Evolutionary conservation across 345 rosid species (phyloP), one percentile per base, ranked within the genome.

Genomic region (Lenwebbia sp.): DNA sequence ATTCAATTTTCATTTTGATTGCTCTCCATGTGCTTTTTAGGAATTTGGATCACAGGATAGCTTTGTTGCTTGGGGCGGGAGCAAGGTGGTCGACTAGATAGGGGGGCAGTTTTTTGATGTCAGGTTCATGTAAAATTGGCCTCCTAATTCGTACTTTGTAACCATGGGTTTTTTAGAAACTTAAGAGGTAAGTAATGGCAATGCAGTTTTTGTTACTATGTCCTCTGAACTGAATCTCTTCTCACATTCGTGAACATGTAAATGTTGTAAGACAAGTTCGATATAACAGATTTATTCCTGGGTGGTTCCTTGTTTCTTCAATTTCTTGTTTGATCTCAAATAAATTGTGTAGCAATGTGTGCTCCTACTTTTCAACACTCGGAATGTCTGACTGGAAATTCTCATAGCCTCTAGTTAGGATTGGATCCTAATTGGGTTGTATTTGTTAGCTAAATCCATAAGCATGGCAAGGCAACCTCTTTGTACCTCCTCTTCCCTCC

Each of bases 41-140:
- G 99, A 96, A 47, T 97, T 97, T 89, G 96, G 93, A 88, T 97
- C 99, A 13, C 98, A 97, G 89, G 99, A 97, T 12, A 97, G 99
- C 94, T 95, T 89, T 88, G 74, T 89, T 40, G 91, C 98, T 52
- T 97, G 96, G 95, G 98, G 99, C 17, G 93, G 92, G 57, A 89
- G 93, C 86, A 91, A 92, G 91, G 87, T 86, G n/a, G 65, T 26
- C 14, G 94, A 91, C 87, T 90, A 88, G 84, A 62, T 50, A 17
- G 10, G 78, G 78, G 23, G 78, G 44, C 23, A 65, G 44, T 65
- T 33, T 65, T 65, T 70, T 52, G 33, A 4, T 65, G 82, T 28
- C 25, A 50, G 57, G 57, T 82, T 82, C 57, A 82, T 65, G 78
- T 19, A 65, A 65, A 33, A 17, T 17, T 10, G 25, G 1, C 44